phyloP scores from a whole-genome alignment of 1,284 basidiomycete genomes.

The Takashimella koratensis region DNA sequence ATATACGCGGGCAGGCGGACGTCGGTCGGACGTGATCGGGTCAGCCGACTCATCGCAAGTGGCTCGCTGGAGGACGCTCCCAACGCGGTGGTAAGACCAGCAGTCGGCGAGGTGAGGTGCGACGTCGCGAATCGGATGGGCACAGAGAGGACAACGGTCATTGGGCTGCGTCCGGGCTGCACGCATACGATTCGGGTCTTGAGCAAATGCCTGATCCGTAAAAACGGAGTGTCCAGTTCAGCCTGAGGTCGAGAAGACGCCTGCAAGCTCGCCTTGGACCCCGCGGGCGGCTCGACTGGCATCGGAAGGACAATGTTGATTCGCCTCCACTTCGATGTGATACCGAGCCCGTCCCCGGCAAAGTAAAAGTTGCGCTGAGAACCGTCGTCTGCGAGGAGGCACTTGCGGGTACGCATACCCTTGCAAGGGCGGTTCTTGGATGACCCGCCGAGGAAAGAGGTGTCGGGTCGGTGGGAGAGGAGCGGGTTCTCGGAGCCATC shows the following conservation, averaged over 20 bases:
- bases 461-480: constrained; percentile 21
- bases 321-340: constrained; percentile 36
- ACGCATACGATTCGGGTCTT: constrained; percentile 38
- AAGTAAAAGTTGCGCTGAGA: constrained; percentile 42
- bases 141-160: neutral
- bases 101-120: constrained; percentile 16
- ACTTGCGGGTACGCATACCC: constrained; percentile 15
- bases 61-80: neutral
- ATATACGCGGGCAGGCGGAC: constrained; percentile 38
- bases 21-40: neutral
- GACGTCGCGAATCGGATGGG: constrained; percentile 42
- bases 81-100: neutral
- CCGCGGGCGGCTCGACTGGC: neutral
- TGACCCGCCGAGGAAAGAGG: constrained; percentile 3
- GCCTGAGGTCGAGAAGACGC: constrained; percentile 15
- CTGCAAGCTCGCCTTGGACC: neutral
- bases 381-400: constrained; percentile 35
- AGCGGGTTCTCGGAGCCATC: constrained; percentile 21
- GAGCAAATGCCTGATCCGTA: constrained; percentile 39
- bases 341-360: constrained; percentile 29
- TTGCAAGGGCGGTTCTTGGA: constrained; percentile 7
- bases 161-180: constrained; percentile 13
- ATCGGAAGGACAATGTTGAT: constrained; percentile 38
- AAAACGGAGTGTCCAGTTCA: constrained; percentile 35
- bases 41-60: neutral